Evolutionary conservation across 345 rosid genomes (phyloP).

Genomic region (Physaria fendleri): DNA sequence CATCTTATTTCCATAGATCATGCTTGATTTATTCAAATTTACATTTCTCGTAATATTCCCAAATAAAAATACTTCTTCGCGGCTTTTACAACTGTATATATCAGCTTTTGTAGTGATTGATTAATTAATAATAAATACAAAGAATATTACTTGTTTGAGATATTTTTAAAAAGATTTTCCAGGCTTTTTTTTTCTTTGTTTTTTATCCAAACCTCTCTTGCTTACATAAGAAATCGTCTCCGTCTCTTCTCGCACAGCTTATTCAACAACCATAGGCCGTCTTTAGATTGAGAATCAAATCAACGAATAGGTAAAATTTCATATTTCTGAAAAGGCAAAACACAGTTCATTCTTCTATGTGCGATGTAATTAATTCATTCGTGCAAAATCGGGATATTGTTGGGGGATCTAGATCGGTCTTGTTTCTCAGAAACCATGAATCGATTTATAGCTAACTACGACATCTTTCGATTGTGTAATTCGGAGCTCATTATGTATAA

Average conservation of each 20-base stretch:
- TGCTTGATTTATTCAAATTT: too few relatives aligned
- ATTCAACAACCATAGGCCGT: constrained; percentile 1
- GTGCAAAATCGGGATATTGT: neutral
- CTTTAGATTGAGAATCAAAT: neutral
- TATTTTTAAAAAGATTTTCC: neutral
- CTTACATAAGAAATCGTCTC: neutral
- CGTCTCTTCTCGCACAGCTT: neutral
- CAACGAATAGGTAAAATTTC: neutral
- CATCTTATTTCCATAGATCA: too few relatives aligned
- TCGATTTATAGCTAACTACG: neutral
- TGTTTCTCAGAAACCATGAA: neutral
- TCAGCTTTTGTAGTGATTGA: too few relatives aligned
- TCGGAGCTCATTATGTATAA: neutral
- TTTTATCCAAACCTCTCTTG: neutral
- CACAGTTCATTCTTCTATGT: neutral
- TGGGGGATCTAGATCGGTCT: neutral
- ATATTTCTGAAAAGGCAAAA: too few relatives aligned
- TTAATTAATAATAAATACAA: neutral
- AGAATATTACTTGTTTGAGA: neutral
- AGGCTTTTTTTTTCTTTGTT: neutral
- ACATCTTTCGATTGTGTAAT: neutral
- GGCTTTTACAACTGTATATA: too few relatives aligned
- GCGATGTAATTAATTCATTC: neutral
- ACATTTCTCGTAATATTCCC: too few relatives aligned
- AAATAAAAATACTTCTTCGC: too few relatives aligned